Conservation (phyloP, 495 filamentous ascomycete species). For the Oleoguttula mirabilis region DNA sequence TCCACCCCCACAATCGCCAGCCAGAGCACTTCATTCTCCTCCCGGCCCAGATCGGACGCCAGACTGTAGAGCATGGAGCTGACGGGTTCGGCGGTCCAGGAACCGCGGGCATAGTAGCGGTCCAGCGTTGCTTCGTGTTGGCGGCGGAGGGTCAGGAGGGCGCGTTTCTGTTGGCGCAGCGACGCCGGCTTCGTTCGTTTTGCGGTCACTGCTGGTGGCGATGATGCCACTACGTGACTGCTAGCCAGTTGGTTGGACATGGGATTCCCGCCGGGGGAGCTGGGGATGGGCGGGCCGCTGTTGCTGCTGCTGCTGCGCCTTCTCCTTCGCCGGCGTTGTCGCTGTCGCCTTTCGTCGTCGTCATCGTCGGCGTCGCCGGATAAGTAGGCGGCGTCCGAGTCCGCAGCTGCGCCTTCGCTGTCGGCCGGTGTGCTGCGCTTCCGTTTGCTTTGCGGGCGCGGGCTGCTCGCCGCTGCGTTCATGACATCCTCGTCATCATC, state of each 20-base stretch:
- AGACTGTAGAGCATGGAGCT: slow-evolving; percentile 88
- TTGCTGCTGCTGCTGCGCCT: slow-evolving; percentile 59
- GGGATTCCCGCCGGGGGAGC: slow-evolving; percentile 47
- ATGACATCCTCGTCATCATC: too few species aligned
- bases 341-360: slow-evolving; percentile 31
- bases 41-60: slow-evolving; percentile 84
- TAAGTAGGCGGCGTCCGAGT: slow-evolving; percentile 29
- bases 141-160: slow-evolving; percentile 58
- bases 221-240: too few species aligned
- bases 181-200: slow-evolving; percentile 1
- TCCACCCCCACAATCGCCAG: slow-evolving; percentile 83
- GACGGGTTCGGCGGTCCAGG: slow-evolving; percentile 88
- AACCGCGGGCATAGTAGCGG: slow-evolving; percentile 71
- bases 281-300: slow-evolving; percentile 20
- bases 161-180: slow-evolving; percentile 53
- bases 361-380: too few species aligned
- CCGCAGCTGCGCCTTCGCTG: slow-evolving; percentile 52
- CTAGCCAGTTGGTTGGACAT: slow-evolving; percentile 1
- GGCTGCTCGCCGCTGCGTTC: too few species aligned
- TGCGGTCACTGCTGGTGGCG: too few species aligned
- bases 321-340: slow-evolving; percentile 53
- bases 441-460: too few species aligned
- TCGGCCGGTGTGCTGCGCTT: too few species aligned
- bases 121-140: slow-evolving; percentile 63
- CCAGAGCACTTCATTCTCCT: slow-evolving; percentile 96